Base-by-base conservation (phyloP, 2,329 filamentous ascomycete genomes). In the Eutypa lata region DNA sequence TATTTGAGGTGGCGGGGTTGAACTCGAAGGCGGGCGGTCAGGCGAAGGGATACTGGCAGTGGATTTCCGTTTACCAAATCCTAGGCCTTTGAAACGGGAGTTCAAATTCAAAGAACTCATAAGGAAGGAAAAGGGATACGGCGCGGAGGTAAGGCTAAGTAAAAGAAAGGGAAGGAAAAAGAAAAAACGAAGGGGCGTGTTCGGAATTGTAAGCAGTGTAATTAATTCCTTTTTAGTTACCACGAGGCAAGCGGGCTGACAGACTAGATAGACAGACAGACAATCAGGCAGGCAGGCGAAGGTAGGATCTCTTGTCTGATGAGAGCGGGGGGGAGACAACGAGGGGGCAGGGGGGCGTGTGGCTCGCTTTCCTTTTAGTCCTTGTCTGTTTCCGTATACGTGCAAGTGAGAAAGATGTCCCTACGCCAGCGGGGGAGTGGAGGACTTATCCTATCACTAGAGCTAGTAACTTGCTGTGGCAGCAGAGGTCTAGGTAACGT, bases 101-200 rank as follows among this genome's bases (percentile, higher is more conserved):
- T 89, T 90, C 83, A 89, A 82, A 79, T 89, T 90, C 83, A 89
- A 82, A 80, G 85, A 89, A 81, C 83, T 89, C 86, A 89, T 89
- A 79, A 74, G 77, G 74, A 59, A 57, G 56, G 53, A 58, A 58
- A 53, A 53, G 53, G 60, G 59, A 58, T 55, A 47, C 49, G 42
- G 22, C 14, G 13, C 22, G 22, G 16, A 4, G 19, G 5, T 22
- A n/a, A 21, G 52, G 53, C 53, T 50, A 53, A 58, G 58, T 52
- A 52, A 50, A 49, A 54, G 55, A 53, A 57, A 58, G 54, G 56
- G 57, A 60, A 59, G 58, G 57, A 60, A 50, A 54, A 38, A 51
- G 52, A 56, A 51, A n/a, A 52, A 55, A 52, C 21, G 14, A 28
- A 45, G 42, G 42, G 16, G 42, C 42, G 42, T 7, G 16, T 14